Evolutionary conservation across 345 rosid genomes (phyloP), one percentile per base, ranked within the genome.

Genomic region (Dipteronia sinensis): DNA sequence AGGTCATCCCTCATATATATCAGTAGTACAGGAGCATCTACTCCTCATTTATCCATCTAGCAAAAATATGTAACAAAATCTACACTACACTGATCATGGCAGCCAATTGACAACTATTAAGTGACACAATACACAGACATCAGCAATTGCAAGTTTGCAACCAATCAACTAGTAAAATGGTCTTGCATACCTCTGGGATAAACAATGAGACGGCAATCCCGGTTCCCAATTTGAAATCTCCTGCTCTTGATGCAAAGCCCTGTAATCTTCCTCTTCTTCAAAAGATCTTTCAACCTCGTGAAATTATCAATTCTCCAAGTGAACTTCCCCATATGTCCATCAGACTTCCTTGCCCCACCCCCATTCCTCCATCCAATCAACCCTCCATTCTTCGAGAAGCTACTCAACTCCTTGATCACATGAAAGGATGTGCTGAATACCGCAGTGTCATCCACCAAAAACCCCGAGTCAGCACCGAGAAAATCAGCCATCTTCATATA

Each of bases 211-310:
- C 98, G 98, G 65, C 98, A 96, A 83, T 96, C 99, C 63, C 98
- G 88, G 81, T 91, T 96, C 56, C 99, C 99, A 81, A 96, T 94
- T 86, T 96, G 99, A 89, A 96, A 96, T 89, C 98, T 88, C 88
- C 91, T 87, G 86, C 99, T 96, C 80, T 94, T 96, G 82, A 94
- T 94, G 90, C 98, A 96, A 42, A 96, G 93, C 72, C 98, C 99
- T 1, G 97, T 96, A 79, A 94, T 96, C 86, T 96, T 96, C 87
- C 97, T 90, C 90, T 96, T 96, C 89, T 96, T 96, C 76, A 96
- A 74, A 71, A 96, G 90, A 90, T 94, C 99, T 82, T 96, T 96
- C 85, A 96, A 81, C 83, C 88, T 94, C 0, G 97, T 92, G 74
- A 96, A 96, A 85, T 94, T 94, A 42, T 96, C 99, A 20, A 96